phyloP scores from a whole-genome alignment of 148 eudicot species.

The Rhododendron mucronatum region DNA sequence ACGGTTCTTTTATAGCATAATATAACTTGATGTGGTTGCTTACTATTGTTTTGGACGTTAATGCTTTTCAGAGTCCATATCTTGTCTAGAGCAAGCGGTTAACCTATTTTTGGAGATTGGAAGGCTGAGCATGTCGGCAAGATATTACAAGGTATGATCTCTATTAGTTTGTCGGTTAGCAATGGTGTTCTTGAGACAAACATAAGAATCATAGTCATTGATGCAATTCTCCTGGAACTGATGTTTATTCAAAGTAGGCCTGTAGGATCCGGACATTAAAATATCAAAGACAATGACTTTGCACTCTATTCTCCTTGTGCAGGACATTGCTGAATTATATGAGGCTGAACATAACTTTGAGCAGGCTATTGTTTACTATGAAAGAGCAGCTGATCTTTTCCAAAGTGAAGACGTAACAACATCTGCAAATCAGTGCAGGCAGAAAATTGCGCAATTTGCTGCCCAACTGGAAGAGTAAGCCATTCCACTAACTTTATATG shows the following conservation, averaged over 20 bases:
- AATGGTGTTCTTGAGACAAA: background rate
- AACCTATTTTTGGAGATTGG: conserved; percentile 62
- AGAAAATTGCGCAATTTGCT: conserved; percentile 73
- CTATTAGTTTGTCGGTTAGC: background rate
- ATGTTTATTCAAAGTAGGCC: background rate
- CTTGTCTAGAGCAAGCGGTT: conserved; percentile 69
- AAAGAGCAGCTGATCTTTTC: conserved; percentile 66
- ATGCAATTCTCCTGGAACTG: background rate
- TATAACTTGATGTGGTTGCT: background rate
- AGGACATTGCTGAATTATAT: conserved; percentile 73
- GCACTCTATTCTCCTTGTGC: conserved; percentile 11
- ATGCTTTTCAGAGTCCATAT: conserved; percentile 39
- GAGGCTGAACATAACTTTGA: conserved; percentile 53
- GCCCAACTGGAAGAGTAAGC: conserved; percentile 80
- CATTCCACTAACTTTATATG: background rate
- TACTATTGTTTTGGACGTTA: background rate
- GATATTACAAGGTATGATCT: conserved; percentile 75
- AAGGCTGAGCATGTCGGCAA: conserved; percentile 82
- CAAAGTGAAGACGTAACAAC: conserved; percentile 65
- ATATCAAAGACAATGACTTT: background rate
- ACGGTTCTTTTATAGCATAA: background rate
- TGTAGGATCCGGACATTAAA: background rate
- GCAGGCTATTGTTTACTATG: conserved; percentile 54
- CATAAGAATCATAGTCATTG: background rate
- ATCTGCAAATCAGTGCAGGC: conserved; percentile 71